A percentile compares a stretch with the other conserved stretches of the same genome.
Conservation (phyloP, 2,329 filamentous ascomycete species). For the Fusarium armeniacum region DNA sequence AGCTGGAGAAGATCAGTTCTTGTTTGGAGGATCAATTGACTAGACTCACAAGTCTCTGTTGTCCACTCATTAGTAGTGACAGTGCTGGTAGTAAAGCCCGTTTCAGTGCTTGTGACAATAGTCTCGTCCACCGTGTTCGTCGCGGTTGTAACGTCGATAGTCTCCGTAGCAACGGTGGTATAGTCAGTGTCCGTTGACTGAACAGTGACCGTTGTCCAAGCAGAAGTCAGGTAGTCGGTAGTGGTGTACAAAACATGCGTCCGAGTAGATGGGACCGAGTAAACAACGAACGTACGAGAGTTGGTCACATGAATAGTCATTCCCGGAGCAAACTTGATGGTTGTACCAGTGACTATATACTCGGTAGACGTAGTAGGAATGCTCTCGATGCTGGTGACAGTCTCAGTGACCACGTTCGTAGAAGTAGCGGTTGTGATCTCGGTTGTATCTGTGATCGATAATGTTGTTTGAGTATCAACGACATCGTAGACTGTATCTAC, state of each 20-base stretch:
- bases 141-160: constrained; percentile 10
- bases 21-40: no score
- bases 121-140: constrained; percentile 9
- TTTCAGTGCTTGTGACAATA: constrained; percentile 11
- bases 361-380: constrained; percentile 17
- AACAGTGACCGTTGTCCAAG: constrained; percentile 15
- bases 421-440: constrained; percentile 21
- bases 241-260: constrained; percentile 20
- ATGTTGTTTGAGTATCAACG: constrained; percentile 2
- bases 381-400: constrained; percentile 12
- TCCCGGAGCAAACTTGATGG: constrained; percentile 3
- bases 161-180: constrained; percentile 14
- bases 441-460: constrained; percentile 8
- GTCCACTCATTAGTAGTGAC: constrained; percentile 9
- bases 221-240: constrained; percentile 7
- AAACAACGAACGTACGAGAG: constrained; percentile 17
- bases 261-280: constrained; percentile 8
- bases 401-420: constrained; percentile 9
- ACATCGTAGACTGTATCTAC: constrained; percentile 13
- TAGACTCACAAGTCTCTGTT: constrained; percentile 9
- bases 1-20: neutral
- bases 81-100: neutral
- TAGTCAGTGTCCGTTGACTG: constrained; percentile 13
- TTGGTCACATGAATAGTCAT: constrained; percentile 15
- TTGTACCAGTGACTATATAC: constrained; percentile 13